These are phyloP conservation scores for Alternaria gaisen DNA, from an alignment of 2,329 filamentous ascomycete species.

Conservation along the genomic window DNA sequence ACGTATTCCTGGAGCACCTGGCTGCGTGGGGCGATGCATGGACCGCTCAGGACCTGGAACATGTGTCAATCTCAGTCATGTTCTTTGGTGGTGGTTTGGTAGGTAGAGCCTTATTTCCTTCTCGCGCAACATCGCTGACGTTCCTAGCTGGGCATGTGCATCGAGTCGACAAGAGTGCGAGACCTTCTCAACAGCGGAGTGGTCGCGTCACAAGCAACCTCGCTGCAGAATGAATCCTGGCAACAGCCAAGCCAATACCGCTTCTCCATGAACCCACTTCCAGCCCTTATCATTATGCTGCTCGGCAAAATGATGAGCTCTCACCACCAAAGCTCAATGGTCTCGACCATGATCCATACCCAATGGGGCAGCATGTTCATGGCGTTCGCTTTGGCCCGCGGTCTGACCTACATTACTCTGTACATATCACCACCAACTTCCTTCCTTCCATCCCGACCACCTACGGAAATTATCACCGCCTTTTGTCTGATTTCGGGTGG, in stretches of 20 bases:
- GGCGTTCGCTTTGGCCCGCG: slow-evolving; percentile 80
- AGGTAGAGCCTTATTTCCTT: slow-evolving; percentile 49
- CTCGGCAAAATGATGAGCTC: slow-evolving; percentile 95
- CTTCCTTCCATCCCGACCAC: slow-evolving; percentile 81
- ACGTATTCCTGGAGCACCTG: slow-evolving; percentile 92
- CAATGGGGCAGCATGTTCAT: slow-evolving; percentile 91
- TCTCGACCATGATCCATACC: slow-evolving; percentile 89
- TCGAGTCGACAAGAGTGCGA: slow-evolving; percentile 74
- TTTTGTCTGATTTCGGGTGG: slow-evolving; percentile 91
- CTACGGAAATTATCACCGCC: slow-evolving; percentile 84
- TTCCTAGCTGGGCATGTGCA: slow-evolving; percentile 75
- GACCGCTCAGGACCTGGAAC: slow-evolving; percentile 84
- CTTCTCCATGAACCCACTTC: slow-evolving; percentile 87
- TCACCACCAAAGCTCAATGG: slow-evolving; percentile 83
- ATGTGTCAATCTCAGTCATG: slow-evolving; percentile 89
- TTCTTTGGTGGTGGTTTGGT: slow-evolving; percentile 93
- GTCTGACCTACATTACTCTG: slow-evolving; percentile 78
- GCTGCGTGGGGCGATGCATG: slow-evolving; percentile 75
- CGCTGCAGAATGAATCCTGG: slow-evolving; percentile 55
- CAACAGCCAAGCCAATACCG: slow-evolving; percentile 71
- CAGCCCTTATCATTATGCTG: slow-evolving; percentile 83
- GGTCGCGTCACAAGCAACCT: slow-evolving; percentile 45
- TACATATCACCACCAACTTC: slow-evolving; percentile 85
- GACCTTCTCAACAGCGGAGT: slow-evolving; percentile 67
- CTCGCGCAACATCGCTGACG: slow-evolving; percentile 33